Evolutionary conservation across 2,329 filamentous ascomycete species (phyloP), one percentile per base, ranked within the genome.

Genomic region (Aureobasidium sp.): DNA sequence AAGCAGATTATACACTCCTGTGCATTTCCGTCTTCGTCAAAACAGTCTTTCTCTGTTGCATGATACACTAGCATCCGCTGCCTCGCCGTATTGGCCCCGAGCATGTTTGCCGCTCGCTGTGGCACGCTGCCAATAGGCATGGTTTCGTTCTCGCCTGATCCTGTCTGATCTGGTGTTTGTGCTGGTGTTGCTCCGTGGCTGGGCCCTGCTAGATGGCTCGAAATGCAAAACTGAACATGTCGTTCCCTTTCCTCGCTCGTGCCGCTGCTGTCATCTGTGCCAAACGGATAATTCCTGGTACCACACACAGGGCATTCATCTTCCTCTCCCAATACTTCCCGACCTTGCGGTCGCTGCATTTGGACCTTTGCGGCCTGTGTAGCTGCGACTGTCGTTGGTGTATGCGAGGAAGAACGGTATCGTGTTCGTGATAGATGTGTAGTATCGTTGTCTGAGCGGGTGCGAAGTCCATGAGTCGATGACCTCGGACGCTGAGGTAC

Each of bases 231-330:
- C 50, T 70, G 53, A 36, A 65, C 62, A 29, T 65, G 64, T n/a
- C 25, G 55, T 51, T 65, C 64, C 4, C 64, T 44, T 37, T 57
- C 59, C 11, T 50, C 32, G 30, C 47, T 55, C 25, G 63, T 48
- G 39, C 64, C 50, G 45, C 48, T 55, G 21, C 51, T 42, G 49
- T 51, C 50, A 42, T 45, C 32, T 42, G 60, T 27, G 44, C 64
- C 47, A 63, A 61, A 61, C 0, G 89, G 88, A 3, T 91, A 78
- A 73, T 91, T 87, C 41, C 61, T 61, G 41, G 78, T 75, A 68
- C 89, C 88, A 67, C 89, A 93, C 48, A 92, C 82, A 0, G 89
- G 89, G 64, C 89, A 93, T 68, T 90, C 87, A 69, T 92, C 89
- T 69, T 91, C 89, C 70, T 92, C 89, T 59, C 36, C 61, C n/a